Evolutionary conservation across 1,284 basidiomycete species (phyloP).

Genomic region (Pholiota adiposa): DNA sequence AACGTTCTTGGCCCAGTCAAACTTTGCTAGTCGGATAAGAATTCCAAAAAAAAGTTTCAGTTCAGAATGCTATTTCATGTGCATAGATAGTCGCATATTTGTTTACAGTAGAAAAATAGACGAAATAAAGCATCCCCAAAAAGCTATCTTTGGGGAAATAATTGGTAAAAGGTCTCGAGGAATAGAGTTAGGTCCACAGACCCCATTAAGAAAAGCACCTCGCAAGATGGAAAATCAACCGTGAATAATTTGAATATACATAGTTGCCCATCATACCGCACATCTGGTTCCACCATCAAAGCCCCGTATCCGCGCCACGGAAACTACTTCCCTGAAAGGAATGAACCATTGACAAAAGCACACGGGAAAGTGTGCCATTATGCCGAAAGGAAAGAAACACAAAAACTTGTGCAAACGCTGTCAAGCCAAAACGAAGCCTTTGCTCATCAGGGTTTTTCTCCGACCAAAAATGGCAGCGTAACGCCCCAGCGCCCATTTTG

Average conservation of each 20-base stretch:
- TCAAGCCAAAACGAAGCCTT: conserved; percentile 25
- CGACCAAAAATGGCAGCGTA: conserved; percentile 31
- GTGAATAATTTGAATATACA: not conserved
- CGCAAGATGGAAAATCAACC: not conserved
- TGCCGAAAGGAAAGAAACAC: conserved; percentile 30
- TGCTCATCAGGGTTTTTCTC: conserved; percentile 11
- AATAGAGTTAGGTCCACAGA: not conserved
- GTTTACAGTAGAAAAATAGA: not conserved
- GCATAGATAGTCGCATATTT: conserved; percentile 3
- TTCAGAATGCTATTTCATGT: not conserved
- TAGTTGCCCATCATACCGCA: not conserved
- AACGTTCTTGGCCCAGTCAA: no score
- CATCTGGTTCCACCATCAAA: not conserved
- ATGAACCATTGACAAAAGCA: conserved; percentile 24
- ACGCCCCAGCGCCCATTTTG: conserved; percentile 14
- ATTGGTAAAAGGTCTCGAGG: not conserved
- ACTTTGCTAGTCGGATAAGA: no score
- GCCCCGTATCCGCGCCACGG: conserved; percentile 7
- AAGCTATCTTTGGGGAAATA: not conserved
- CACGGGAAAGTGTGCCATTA: conserved; percentile 22
- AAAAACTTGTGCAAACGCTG: conserved; percentile 24
- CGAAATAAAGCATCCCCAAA: not conserved
- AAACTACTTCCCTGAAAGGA: conserved; percentile 2
- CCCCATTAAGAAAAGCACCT: not conserved
- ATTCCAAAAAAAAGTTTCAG: no score